phyloP scores from a whole-genome alignment of 2,329 filamentous ascomycete species.

The Epichloe hybrida region DNA sequence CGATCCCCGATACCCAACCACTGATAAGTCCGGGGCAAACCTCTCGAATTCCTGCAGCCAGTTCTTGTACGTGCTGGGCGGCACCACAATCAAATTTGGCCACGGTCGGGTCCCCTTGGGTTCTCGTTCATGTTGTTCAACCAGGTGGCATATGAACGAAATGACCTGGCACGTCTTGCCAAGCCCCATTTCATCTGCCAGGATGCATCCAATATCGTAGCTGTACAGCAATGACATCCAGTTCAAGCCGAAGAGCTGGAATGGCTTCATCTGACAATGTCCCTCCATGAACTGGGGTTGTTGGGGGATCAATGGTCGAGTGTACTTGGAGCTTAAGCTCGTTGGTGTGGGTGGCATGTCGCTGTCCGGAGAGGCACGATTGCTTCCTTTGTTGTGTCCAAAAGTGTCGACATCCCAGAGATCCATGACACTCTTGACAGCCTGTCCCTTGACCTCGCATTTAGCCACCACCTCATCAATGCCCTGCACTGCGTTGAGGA shows the following conservation, averaged over 20 bases:
- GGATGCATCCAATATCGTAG: constrained; percentile 69
- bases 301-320: constrained; percentile 31
- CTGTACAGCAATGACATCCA: constrained; percentile 81
- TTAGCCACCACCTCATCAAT: constrained; percentile 69
- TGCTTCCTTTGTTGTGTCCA: constrained; percentile 25
- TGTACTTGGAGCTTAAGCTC: constrained; percentile 21
- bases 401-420: constrained; percentile 36
- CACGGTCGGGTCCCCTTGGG: constrained; percentile 30
- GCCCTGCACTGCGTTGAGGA: constrained; percentile 66
- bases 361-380: constrained; percentile 17
- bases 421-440: constrained; percentile 31
- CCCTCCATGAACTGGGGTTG: constrained; percentile 71
- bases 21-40: constrained; percentile 66
- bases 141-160: constrained; percentile 72
- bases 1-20: constrained; percentile 57
- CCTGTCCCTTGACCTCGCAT: constrained; percentile 59
- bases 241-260: constrained; percentile 87
- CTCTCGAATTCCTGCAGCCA: constrained; percentile 84
- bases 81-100: constrained; percentile 78
- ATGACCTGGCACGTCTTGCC: constrained; percentile 98
- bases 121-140: constrained; percentile 41
- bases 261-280: constrained; percentile 72
- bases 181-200: constrained; percentile 94
- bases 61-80: constrained; percentile 87
- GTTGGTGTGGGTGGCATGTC: constrained; percentile 30